These are phyloP conservation scores for Pleomassaria siparia DNA, from an alignment of 2,329 filamentous ascomycete genomes.

Conservation along the genomic window DNA sequence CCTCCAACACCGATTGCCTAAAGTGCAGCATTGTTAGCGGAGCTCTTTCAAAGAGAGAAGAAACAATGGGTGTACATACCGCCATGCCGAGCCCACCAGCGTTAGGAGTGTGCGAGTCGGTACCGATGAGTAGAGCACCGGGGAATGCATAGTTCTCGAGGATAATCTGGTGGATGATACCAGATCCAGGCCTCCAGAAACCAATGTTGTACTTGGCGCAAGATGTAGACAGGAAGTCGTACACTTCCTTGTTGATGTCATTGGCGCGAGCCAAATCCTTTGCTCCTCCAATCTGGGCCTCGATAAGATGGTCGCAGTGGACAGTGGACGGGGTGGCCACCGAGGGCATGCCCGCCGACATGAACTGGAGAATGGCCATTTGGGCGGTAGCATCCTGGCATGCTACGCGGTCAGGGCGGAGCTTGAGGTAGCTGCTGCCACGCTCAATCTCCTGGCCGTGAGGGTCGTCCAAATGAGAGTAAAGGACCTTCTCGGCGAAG, in stretches of 20 bases:
- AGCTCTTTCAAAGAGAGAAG: too few species aligned
- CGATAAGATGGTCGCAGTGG: constrained; percentile 99
- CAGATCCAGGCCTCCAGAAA: constrained; percentile 98
- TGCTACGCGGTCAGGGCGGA: constrained; percentile 95
- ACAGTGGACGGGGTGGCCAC: constrained; percentile 95
- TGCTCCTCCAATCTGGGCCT: constrained; percentile 87
- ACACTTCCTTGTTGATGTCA: constrained; percentile 98
- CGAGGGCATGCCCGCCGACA: constrained; percentile 95
- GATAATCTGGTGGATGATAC: constrained; percentile 99
- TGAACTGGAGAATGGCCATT: constrained; percentile 99
- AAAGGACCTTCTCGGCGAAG: constrained; percentile 97
- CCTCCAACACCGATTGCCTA: constrained; percentile 97
- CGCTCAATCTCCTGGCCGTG: constrained; percentile 96
- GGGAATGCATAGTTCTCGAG: constrained; percentile 99
- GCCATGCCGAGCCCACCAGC: constrained; percentile 93
- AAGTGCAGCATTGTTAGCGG: too few species aligned
- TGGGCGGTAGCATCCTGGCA: constrained; percentile 99
- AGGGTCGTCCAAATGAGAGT: constrained; percentile 97
- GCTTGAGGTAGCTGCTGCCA: constrained; percentile 91
- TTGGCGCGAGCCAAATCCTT: constrained; percentile 93
- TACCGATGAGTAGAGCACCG: constrained; percentile 95
- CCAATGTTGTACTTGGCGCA: constrained; percentile 99
- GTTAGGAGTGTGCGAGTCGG: constrained; percentile 97
- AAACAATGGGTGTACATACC: too few species aligned
- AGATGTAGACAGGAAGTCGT: constrained; percentile 90